These are phyloP conservation scores for Naganishia liquefaciens DNA, from an alignment of 1,284 basidiomycete species.

Conservation along the genomic window DNA sequence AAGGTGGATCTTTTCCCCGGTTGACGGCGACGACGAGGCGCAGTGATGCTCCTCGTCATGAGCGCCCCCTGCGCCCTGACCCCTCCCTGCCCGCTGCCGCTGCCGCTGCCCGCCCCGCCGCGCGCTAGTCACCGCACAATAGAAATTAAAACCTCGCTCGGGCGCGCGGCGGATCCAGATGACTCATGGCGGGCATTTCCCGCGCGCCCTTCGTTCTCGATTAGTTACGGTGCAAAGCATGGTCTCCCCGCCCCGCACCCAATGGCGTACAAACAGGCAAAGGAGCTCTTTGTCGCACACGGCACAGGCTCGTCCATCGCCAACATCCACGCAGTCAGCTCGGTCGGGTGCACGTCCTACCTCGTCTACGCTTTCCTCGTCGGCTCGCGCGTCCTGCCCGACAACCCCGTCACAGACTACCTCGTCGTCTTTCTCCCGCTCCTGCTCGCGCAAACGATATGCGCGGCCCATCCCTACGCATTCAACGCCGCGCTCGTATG, in stretches of 20 bases:
- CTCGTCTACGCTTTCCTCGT: slow-evolving; percentile 64
- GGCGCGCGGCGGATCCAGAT: slow-evolving; percentile 17
- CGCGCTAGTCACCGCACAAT: slow-evolving; percentile 4
- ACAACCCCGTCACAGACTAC: slow-evolving; percentile 60
- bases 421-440: slow-evolving; percentile 70
- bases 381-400: slow-evolving; percentile 55
- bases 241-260: slow-evolving; percentile 36
- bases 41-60: too few species aligned
- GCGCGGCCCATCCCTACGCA: slow-evolving; percentile 62
- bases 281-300: slow-evolving; percentile 84
- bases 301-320: slow-evolving; percentile 73
- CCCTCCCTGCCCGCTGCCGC: too few species aligned
- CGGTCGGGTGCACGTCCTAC: slow-evolving; percentile 72
- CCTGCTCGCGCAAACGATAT: slow-evolving; percentile 74
- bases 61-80: too few species aligned
- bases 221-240: too few species aligned
- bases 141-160: slow-evolving; percentile 11
- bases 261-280: slow-evolving; percentile 71
- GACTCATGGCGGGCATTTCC: neutral
- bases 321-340: slow-evolving; percentile 72
- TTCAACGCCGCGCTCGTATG: slow-evolving; percentile 60
- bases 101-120: too few species aligned
- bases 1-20: neutral
- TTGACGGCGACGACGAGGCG: slow-evolving; percentile 4
- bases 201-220: neutral